A percentile compares a stretch with the other conserved stretches of the same genome.
phyloP scores from a whole-genome alignment of 2,329 filamentous ascomycete species.

The Diaporthe batatas region DNA sequence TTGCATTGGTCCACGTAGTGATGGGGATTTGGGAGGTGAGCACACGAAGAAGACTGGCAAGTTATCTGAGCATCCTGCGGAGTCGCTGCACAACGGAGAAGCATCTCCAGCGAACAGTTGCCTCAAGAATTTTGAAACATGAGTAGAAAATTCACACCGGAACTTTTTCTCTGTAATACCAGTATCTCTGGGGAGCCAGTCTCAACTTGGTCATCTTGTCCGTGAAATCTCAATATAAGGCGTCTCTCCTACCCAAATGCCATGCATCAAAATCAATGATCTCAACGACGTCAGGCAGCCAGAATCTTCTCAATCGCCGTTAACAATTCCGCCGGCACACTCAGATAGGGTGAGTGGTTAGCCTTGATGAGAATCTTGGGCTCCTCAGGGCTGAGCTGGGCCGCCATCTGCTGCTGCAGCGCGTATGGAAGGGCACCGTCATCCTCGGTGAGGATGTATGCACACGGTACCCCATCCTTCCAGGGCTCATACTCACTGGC shows the following conservation, averaged over 20 bases:
- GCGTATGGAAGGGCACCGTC: conserved; percentile 41
- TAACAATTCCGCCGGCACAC: conserved; percentile 37
- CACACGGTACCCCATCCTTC: conserved; percentile 38
- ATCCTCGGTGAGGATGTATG: conserved; percentile 41
- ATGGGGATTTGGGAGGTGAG: not conserved
- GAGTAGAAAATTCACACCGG: not conserved
- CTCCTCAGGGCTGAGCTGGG: conserved; percentile 34
- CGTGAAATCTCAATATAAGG: not conserved
- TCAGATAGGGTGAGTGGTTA: conserved; percentile 42
- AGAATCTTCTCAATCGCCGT: conserved; percentile 39
- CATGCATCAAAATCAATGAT: not conserved
- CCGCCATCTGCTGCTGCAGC: conserved; percentile 44
- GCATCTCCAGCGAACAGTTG: not conserved
- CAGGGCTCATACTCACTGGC: conserved; percentile 43
- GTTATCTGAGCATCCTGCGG: not conserved
- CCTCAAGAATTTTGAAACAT: not conserved
- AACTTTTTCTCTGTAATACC: not conserved
- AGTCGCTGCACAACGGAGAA: not conserved
- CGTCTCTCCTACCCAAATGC: no score
- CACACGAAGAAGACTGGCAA: not conserved
- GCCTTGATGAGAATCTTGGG: conserved; percentile 39
- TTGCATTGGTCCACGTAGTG: not conserved
- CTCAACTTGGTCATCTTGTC: no score
- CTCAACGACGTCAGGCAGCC: not conserved
- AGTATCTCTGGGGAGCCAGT: not conserved